Base-by-base conservation (phyloP, 805 yeast species). In the Candida nitratophila region DNA sequence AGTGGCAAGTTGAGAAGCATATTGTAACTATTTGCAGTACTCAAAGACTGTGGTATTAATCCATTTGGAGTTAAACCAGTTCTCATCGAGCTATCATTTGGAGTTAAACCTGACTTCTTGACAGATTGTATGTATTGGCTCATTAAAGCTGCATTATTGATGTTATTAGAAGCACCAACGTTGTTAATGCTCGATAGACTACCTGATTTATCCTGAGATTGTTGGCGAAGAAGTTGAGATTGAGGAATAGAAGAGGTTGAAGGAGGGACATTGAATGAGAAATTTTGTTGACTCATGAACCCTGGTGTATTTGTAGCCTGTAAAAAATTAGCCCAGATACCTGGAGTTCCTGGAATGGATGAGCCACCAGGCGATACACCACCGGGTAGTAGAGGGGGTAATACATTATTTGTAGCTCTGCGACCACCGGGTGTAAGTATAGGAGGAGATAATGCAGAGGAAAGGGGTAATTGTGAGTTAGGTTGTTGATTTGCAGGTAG, bases 31-130 rank as follows among this genome's bases (percentile, higher is more conserved):
- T 41, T 47, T 12, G 50, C 36, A 3, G 52, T 47, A 4, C 3
- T 26, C 4, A 37, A 26, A 14, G 53, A 45, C 5, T 29, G 32
- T 9, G 42, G 70, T 59, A 31, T 71, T 12, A 64, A 62, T n/a
- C 68, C 73, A 2, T 81, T 86, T 0, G 90, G 90, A 0, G 90
- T 81, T 24, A 83, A 59, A 0, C 93, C 91, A 0, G 86, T 70
- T 50, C 95, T 70, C 41, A 86, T 51, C 41, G 79, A 74, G 5
- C 87, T 76, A 56, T 86, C 95, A 59, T 81, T 84, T 3, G 93
- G 93, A 0, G 89, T 82, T 39, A 86, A 66, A 0, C 88, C 91
- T 0, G 86, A 60, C 48, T 77, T 68, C 32, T 66, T 57, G 19
- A 61, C 54, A 48, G 55, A 59, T 44, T 50, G 46, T 14, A 60